These are phyloP conservation scores for Linum tenue DNA, from an alignment of 345 rosid genomes.

Conservation along the genomic window DNA sequence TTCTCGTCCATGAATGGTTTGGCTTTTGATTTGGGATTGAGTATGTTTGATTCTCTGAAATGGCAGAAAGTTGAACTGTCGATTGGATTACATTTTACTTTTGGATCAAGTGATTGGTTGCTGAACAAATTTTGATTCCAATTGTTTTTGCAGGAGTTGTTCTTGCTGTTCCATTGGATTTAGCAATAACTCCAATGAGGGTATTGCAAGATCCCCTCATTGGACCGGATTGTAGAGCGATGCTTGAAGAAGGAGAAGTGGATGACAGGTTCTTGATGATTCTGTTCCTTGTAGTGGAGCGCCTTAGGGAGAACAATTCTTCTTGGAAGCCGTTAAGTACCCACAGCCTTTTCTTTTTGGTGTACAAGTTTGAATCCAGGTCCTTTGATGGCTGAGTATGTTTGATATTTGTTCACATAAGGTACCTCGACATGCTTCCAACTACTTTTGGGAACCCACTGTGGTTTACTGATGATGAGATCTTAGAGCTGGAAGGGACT, in stretches of 20 bases:
- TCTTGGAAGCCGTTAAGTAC: constrained; percentile 86
- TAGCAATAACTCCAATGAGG: constrained; percentile 94
- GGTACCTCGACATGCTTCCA: constrained; percentile 94
- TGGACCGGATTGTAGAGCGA: constrained; percentile 75
- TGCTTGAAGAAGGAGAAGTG: constrained; percentile 73
- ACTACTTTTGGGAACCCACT: constrained; percentile 65
- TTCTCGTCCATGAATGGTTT: no score
- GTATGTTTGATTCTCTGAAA: no score
- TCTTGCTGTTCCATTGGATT: constrained; percentile 66
- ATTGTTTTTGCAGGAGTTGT: constrained; percentile 46
- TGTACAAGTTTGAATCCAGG: background rate
- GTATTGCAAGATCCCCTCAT: constrained; percentile 85
- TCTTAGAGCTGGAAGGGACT: constrained; percentile 68
- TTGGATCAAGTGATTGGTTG: background rate
- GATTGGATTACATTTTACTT: no score
- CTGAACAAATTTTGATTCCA: background rate
- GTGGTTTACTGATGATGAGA: constrained; percentile 80
- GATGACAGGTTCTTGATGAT: constrained; percentile 86
- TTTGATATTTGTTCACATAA: constrained; percentile 16
- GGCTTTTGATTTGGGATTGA: no score
- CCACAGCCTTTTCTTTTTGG: background rate
- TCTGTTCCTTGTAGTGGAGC: constrained; percentile 68
- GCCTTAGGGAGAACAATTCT: constrained; percentile 50
- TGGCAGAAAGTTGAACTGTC: no score
- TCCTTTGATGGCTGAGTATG: background rate